Percentiles rank a stretch among this genome's conserved stretches.
Evolutionary conservation across 176 grass and related monocot species (phyloP).

Genomic region (Melocanna baccifera): DNA sequence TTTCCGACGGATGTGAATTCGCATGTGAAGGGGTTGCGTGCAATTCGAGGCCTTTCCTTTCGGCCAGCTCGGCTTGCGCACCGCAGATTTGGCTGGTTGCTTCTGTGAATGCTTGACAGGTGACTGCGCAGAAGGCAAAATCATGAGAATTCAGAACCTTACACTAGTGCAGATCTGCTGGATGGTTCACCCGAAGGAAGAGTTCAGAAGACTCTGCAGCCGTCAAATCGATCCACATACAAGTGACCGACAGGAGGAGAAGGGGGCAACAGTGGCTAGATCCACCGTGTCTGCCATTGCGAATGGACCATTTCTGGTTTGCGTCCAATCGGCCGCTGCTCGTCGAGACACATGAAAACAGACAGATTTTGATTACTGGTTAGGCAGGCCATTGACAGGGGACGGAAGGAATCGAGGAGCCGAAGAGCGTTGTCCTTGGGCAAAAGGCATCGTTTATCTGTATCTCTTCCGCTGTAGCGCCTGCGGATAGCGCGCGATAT

Average conservation of each 20-base stretch:
- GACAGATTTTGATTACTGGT: background rate
- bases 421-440: too few relatives aligned
- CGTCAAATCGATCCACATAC: background rate
- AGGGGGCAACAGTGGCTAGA: background rate
- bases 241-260: slow-evolving; percentile 3
- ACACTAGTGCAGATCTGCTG: background rate
- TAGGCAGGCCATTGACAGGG: background rate
- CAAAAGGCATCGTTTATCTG: background rate
- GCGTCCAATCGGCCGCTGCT: slow-evolving; percentile 34
- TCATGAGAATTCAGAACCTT: background rate
- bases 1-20: slow-evolving; percentile 7
- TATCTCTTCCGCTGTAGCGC: background rate
- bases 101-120: background rate
- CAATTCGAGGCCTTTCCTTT: slow-evolving; percentile 37
- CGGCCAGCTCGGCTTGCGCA: slow-evolving; percentile 23
- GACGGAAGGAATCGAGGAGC: background rate
- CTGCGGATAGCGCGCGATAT: background rate
- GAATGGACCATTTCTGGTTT: slow-evolving; percentile 16
- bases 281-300: slow-evolving; percentile 31
- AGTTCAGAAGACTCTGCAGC: background rate
- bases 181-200: background rate
- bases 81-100: slow-evolving; percentile 14
- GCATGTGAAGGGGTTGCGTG: slow-evolving; percentile 39
- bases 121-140: background rate
- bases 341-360: background rate